Evolutionary conservation across 768 basidiomycete genomes (phyloP).

Genomic region (Pleurotus citrinopileatus): DNA sequence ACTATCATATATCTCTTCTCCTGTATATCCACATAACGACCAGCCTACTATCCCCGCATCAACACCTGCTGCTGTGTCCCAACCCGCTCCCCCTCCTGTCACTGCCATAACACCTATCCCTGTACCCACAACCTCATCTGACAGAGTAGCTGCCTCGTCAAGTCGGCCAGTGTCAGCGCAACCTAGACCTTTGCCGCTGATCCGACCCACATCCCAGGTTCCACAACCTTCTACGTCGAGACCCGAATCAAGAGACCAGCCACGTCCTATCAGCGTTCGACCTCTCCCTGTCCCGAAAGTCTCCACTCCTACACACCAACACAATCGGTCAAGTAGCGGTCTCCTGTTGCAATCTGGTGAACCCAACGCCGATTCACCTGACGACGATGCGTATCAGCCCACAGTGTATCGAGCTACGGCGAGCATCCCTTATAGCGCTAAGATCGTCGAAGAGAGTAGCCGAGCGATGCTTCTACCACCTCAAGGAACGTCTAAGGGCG

Average conservation of each 20-base stretch:
- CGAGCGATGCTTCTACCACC: conserved; percentile 5
- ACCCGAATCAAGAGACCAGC: background rate
- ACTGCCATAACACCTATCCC: background rate
- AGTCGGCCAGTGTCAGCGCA: background rate
- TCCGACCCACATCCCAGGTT: background rate
- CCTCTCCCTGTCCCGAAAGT: conserved; percentile 26
- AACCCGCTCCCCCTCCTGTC: background rate
- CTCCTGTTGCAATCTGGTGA: conserved; percentile 20
- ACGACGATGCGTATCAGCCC: conserved; percentile 1
- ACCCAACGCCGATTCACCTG: conserved; percentile 4
- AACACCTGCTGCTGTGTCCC: background rate
- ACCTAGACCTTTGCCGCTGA: conserved; percentile 1
- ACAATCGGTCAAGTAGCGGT: conserved; percentile 16
- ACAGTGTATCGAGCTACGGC: background rate
- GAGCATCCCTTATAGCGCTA: background rate
- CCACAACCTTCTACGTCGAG: background rate
- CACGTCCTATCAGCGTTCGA: conserved; percentile 8
- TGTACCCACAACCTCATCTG: background rate
- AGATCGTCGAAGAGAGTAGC: conserved; percentile 1
- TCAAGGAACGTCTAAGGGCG: conserved; percentile 13
- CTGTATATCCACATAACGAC: conserved; percentile 12
- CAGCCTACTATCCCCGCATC: conserved; percentile 24
- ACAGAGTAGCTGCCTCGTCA: background rate
- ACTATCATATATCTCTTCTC: conserved; percentile 25
- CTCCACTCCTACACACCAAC: conserved; percentile 19